A percentile compares a stretch with the other conserved stretches of the same genome.
Evolutionary conservation across 768 basidiomycete species (phyloP).

Genomic region (Clitopilus passeckerianus): DNA sequence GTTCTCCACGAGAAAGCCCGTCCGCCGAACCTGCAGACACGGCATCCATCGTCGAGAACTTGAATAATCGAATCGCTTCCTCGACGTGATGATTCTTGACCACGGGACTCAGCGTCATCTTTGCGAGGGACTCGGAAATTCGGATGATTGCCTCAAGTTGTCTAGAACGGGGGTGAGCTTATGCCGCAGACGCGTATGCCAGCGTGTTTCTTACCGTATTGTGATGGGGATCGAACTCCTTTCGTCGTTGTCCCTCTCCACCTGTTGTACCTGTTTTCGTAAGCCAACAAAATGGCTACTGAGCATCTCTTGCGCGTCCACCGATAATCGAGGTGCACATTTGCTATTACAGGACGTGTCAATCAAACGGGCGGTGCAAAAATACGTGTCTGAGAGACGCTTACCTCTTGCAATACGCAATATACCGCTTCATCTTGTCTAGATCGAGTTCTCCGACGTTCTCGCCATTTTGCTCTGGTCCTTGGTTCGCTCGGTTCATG

Average conservation of each 20-base stretch:
- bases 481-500: conserved; percentile 83
- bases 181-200: not conserved
- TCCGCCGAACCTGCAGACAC: conserved; percentile 93
- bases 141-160: conserved; percentile 99
- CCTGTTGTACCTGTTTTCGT: conserved; percentile 90
- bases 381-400: conserved; percentile 10
- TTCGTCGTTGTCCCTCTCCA: conserved; percentile 96
- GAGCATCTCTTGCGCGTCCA: conserved; percentile 94
- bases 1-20: conserved; percentile 83
- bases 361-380: not conserved
- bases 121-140: conserved; percentile 95
- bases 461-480: conserved; percentile 51
- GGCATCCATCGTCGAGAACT: conserved; percentile 98
- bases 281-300: conserved; percentile 93
- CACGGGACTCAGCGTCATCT: conserved; percentile 81
- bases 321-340: conserved; percentile 91
- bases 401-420: conserved; percentile 93
- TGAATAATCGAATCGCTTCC: conserved; percentile 97
- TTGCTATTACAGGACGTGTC: conserved; percentile 47
- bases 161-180: conserved; percentile 21
- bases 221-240: conserved; percentile 98
- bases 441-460: conserved; percentile 86
- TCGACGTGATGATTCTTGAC: conserved; percentile 94
- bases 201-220: conserved; percentile 60
- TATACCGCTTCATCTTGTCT: conserved; percentile 98